Evolutionary conservation across 345 rosid genomes (phyloP).

Genomic region (Angophora floribunda): DNA sequence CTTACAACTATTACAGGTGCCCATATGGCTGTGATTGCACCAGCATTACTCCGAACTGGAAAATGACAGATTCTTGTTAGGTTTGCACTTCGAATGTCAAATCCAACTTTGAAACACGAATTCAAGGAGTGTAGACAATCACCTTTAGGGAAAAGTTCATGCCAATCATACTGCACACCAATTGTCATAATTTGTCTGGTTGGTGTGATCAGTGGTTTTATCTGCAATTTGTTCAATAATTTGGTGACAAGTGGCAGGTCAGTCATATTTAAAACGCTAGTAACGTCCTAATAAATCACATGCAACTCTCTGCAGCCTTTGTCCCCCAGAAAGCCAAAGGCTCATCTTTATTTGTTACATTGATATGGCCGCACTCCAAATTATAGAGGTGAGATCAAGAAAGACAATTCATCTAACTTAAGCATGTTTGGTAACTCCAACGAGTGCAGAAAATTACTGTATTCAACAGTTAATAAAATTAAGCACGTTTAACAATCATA

Average conservation of each 20-base stretch:
- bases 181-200: slow-evolving; percentile 67
- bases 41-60: slow-evolving; percentile 79
- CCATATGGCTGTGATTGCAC: slow-evolving; percentile 93
- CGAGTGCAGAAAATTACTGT: neutral
- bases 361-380: neutral
- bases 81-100: neutral
- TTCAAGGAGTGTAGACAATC: neutral
- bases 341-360: neutral
- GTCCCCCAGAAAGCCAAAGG: neutral
- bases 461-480: neutral
- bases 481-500: neutral
- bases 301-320: neutral
- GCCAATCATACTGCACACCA: slow-evolving; percentile 81
- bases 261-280: neutral
- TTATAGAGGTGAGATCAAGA: neutral
- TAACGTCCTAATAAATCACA: neutral
- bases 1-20: slow-evolving; percentile 91
- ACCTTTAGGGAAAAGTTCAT: slow-evolving; percentile 86
- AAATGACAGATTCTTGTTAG: slow-evolving; percentile 3
- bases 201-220: slow-evolving; percentile 82
- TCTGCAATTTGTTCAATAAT: slow-evolving; percentile 36
- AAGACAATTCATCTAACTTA: neutral
- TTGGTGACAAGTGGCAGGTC: neutral
- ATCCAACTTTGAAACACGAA: neutral
- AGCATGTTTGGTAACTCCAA: neutral